A percentile compares a stretch with the other conserved stretches of the same genome.
Conservation (phyloP, 768 basidiomycete species). For the Peribolospora baueri region DNA sequence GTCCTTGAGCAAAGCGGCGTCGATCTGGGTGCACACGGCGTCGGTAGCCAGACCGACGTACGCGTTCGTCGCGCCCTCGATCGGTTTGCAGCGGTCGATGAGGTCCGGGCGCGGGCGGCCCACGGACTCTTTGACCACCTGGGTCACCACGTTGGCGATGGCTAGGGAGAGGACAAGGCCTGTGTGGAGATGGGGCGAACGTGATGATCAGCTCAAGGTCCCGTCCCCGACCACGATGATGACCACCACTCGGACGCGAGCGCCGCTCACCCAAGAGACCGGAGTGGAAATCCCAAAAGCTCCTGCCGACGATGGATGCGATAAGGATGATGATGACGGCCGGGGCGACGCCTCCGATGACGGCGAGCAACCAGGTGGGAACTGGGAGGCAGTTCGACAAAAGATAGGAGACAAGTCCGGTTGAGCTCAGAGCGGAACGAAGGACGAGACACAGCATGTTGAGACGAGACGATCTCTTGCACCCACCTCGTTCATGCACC, state of each 20-base stretch:
- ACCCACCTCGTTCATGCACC: slow-evolving; percentile 40
- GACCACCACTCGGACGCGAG: slow-evolving; percentile 1
- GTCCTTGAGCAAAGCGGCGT: slow-evolving; percentile 36
- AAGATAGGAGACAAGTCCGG: slow-evolving; percentile 8
- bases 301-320: slow-evolving; percentile 47
- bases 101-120: slow-evolving; percentile 60
- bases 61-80: slow-evolving; percentile 35
- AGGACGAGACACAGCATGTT: slow-evolving; percentile 20
- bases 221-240: background rate
- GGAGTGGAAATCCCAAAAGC: slow-evolving; percentile 72
- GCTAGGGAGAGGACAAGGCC: slow-evolving; percentile 47
- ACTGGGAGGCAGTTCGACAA: background rate
- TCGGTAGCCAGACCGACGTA: slow-evolving; percentile 40
- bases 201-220: background rate
- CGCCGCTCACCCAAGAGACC: slow-evolving; percentile 20
- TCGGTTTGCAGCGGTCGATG: slow-evolving; percentile 6
- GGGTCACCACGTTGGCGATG: slow-evolving; percentile 35
- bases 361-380: slow-evolving; percentile 12
- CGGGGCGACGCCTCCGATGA: slow-evolving; percentile 37
- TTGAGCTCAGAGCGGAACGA: background rate
- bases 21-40: slow-evolving; percentile 52
- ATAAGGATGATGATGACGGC: slow-evolving; percentile 42
- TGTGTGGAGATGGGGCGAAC: slow-evolving; percentile 2
- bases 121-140: slow-evolving; percentile 26
- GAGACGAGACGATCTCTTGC: slow-evolving; percentile 1